Evolutionary conservation across 225 moss, liverwort and hornwort genomes (phyloP), one percentile per base, ranked within the genome.

Genomic region (Climacium dendroides): DNA sequence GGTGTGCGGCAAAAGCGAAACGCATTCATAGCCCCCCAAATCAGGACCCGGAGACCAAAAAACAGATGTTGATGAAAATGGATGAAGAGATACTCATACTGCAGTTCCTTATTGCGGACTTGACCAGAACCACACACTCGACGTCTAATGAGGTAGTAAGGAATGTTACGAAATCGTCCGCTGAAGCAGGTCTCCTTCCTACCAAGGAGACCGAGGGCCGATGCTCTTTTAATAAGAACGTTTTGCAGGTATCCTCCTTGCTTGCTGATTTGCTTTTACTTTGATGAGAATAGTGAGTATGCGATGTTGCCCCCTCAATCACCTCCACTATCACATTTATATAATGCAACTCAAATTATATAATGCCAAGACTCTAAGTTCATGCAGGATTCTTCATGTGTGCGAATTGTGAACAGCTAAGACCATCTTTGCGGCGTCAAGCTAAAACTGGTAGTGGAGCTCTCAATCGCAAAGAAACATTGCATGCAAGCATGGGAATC

Each of bases 1-100:
- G 93, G 80, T 94, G 93, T 50, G 94, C 96, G 43, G 90, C 93
- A 43, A 95, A 93, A 92, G 95, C 95, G 25, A 93, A 90, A 82
- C 92, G 94, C 45, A 95, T 96, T 66, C 93, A 92, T 85, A 89
- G 88, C 69, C 78, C 92, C 28, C 55, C 88, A 61, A 88, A 59
- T 58, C 86, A 90, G 45, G 88, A 89, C 63, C 87, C 84, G 45
- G 78, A 78, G 26, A 41, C 78, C 78, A 96, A 93, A 89, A 95
- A 91, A 81, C 91, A 94, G 70, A 85, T 93, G 55, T 54, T 95
- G 64, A 89, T 89, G 88, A 93, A 91, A 55, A 91, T 94, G 93
- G 95, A 91, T 87, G 93, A 94, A 81, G 92, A 93, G 58, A 92
- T 90, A 61, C 89, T 94, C 76, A 84, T 89, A 43, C 87, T 95